Evolutionary conservation across 2,329 filamentous ascomycete genomes (phyloP), one percentile per base, ranked within the genome.

Genomic region (Apiospora kogelbergensis): DNA sequence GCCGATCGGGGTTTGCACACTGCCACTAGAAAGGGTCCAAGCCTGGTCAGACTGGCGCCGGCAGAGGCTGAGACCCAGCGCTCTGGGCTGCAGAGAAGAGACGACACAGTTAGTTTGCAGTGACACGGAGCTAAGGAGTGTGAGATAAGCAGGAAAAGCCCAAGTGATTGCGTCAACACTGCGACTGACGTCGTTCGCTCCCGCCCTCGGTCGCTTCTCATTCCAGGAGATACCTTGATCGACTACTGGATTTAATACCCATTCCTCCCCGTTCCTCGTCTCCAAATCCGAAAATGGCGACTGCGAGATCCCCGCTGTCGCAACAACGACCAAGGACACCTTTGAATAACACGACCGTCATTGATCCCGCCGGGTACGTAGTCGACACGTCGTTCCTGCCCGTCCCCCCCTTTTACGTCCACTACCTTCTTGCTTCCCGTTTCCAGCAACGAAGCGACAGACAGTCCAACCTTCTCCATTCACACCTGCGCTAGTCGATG

Each of bases 101-200:
- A 60, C 26, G 53, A 60, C 30, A 30, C 53, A 30, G 22, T 11
- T 60, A 60, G 53, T 37, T 26, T 53, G 53, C 11, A 60, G 53
- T 60, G 53, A 60, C 53, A 60, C 37, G 53, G 53, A 60, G 53
- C 53, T 60, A 60, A 60, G 20, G 37, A 15, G 26, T 37, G 30
- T 60, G 53, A 60, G 30, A 60, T 60, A 60, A 60, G 53, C 53
- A 60, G 53, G 53, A 37, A 37, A 60, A 60, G 53, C 13, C 53
- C 22, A 37, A 37, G 53, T 37, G 53, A 60, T 60, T 60, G 53
- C 53, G 53, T 60, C 53, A 60, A 60, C 30, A 60, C n/a, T 60
- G 53, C 53, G 53, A 26, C 53, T 60, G 53, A 60, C 53, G 53
- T 60, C 53, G 53, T 22, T 57, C 48, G 15, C 53, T 60, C 53